These are phyloP conservation scores for Cladosporium sphaerospermum DNA, from an alignment of 2,329 filamentous ascomycete genomes.

Conservation along the genomic window DNA sequence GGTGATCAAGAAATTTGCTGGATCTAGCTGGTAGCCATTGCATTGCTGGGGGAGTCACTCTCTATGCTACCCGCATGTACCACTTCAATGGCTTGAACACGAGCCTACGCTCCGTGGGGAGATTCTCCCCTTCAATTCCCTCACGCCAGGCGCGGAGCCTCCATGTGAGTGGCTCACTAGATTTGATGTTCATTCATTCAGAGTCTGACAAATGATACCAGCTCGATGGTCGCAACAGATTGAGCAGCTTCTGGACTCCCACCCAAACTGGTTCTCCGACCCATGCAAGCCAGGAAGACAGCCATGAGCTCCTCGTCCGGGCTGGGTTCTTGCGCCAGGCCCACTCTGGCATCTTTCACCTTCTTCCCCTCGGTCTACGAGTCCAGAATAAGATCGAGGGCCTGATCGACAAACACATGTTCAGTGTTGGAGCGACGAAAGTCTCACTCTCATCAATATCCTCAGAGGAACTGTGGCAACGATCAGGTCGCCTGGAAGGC, in stretches of 20 bases:
- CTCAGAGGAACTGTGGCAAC: constrained; percentile 74
- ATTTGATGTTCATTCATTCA: not conserved
- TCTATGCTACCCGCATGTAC: constrained; percentile 5
- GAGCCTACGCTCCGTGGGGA: constrained; percentile 3
- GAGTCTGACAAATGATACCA: constrained; percentile 25
- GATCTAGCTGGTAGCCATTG: no score
- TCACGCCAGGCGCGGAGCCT: constrained; percentile 5
- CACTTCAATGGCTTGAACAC: not conserved
- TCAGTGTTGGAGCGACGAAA: constrained; percentile 66
- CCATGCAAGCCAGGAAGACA: constrained; percentile 53
- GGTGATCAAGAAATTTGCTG: no score
- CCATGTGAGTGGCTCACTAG: not conserved
- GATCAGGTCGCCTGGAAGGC: constrained; percentile 68
- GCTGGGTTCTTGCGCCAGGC: constrained; percentile 54
- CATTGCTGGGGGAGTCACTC: not conserved
- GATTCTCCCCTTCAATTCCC: not conserved
- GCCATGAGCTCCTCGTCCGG: constrained; percentile 39
- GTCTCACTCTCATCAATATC: constrained; percentile 79
- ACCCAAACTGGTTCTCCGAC: constrained; percentile 35
- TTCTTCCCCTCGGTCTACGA: constrained; percentile 77
- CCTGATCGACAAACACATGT: constrained; percentile 87
- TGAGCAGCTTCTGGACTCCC: constrained; percentile 76
- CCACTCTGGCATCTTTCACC: constrained; percentile 85
- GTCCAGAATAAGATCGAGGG: constrained; percentile 84
- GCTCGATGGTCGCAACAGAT: constrained; percentile 52